Evolutionary conservation across 495 filamentous ascomycete species (phyloP).

Genomic region (Lineolata rhizophorae): DNA sequence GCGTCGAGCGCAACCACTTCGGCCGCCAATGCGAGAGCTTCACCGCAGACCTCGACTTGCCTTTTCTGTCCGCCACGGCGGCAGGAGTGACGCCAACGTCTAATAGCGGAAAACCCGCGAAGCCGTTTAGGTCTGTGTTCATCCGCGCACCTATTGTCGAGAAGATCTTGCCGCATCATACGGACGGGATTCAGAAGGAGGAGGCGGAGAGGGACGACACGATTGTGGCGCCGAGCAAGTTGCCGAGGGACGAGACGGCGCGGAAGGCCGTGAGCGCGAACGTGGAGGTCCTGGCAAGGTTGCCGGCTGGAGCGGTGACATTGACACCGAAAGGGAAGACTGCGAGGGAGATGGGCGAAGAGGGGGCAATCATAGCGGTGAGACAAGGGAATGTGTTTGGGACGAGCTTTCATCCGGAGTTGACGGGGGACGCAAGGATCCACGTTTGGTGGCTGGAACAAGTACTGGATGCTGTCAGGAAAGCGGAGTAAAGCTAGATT

Average conservation of each 20-base stretch:
- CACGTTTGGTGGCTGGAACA: slow-evolving; percentile 84
- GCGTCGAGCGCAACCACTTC: slow-evolving; percentile 89
- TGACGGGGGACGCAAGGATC: slow-evolving; percentile 75
- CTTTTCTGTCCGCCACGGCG: slow-evolving; percentile 31
- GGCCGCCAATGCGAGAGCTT: slow-evolving; percentile 90
- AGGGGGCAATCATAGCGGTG: slow-evolving; percentile 78
- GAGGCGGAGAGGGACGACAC: slow-evolving; percentile 33
- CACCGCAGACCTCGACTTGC: slow-evolving; percentile 49
- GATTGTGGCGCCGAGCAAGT: slow-evolving; percentile 40
- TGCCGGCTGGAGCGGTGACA: slow-evolving; percentile 23
- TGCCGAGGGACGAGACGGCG: slow-evolving; percentile 9
- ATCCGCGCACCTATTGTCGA: slow-evolving; percentile 91
- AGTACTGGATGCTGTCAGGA: slow-evolving; percentile 24
- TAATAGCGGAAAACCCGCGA: too few species aligned
- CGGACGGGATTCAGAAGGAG: slow-evolving; percentile 24
- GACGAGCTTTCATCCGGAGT: slow-evolving; percentile 90
- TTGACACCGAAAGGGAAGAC: slow-evolving; percentile 18
- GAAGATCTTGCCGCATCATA: slow-evolving; percentile 38
- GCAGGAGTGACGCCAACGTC: slow-evolving; percentile 3
- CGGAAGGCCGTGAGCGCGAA: slow-evolving; percentile 10
- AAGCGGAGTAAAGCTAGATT: too few species aligned
- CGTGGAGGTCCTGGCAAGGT: slow-evolving; percentile 36
- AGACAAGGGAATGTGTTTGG: slow-evolving; percentile 86
- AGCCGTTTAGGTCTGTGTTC: slow-evolving; percentile 63
- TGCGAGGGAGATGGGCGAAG: slow-evolving; percentile 27